These are phyloP conservation scores for Colletotrichum tanaceti DNA, from an alignment of 2,329 filamentous ascomycete species.

Conservation along the genomic window DNA sequence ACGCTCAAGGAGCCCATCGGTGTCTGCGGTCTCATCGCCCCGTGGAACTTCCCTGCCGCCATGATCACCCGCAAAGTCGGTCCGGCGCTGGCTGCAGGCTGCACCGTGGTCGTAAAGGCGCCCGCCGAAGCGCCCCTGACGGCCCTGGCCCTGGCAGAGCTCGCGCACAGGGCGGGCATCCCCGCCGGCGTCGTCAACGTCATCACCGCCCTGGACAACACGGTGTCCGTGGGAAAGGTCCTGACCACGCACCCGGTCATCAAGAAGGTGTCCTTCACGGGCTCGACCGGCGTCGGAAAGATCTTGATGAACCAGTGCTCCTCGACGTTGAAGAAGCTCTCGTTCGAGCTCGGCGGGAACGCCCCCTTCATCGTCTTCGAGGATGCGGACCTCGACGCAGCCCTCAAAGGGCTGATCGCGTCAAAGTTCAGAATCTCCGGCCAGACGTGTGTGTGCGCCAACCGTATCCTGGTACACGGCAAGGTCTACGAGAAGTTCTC, in stretches of 20 bases:
- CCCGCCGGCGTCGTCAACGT: slow-evolving; percentile 83
- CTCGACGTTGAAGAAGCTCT: slow-evolving; percentile 73
- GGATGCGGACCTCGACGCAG: slow-evolving; percentile 74
- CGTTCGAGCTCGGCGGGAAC: slow-evolving; percentile 75
- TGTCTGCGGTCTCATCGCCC: slow-evolving; percentile 80
- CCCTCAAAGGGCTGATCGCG: slow-evolving; percentile 67
- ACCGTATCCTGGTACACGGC: slow-evolving; percentile 74
- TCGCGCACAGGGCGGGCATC: slow-evolving; percentile 81
- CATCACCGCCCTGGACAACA: slow-evolving; percentile 67
- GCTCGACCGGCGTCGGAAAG: slow-evolving; percentile 77
- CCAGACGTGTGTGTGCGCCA: slow-evolving; percentile 74
- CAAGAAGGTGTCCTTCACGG: slow-evolving; percentile 86
- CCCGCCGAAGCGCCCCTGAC: slow-evolving; percentile 76
- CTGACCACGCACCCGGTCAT: slow-evolving; percentile 75
- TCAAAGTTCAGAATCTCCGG: slow-evolving; percentile 71
- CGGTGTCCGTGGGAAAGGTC: slow-evolving; percentile 65
- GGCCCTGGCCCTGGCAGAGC: slow-evolving; percentile 71
- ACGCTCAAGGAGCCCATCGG: slow-evolving; percentile 81
- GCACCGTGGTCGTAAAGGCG: slow-evolving; percentile 73
- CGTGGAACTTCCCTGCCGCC: slow-evolving; percentile 76
- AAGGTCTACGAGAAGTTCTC: slow-evolving; percentile 72
- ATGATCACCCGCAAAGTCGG: slow-evolving; percentile 75
- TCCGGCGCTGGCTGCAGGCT: slow-evolving; percentile 75
- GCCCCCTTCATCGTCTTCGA: slow-evolving; percentile 72
- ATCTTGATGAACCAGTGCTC: slow-evolving; percentile 81